These are phyloP conservation scores for Aureoboletus auriporus DNA, from an alignment of 768 basidiomycete genomes.

Conservation along the genomic window DNA sequence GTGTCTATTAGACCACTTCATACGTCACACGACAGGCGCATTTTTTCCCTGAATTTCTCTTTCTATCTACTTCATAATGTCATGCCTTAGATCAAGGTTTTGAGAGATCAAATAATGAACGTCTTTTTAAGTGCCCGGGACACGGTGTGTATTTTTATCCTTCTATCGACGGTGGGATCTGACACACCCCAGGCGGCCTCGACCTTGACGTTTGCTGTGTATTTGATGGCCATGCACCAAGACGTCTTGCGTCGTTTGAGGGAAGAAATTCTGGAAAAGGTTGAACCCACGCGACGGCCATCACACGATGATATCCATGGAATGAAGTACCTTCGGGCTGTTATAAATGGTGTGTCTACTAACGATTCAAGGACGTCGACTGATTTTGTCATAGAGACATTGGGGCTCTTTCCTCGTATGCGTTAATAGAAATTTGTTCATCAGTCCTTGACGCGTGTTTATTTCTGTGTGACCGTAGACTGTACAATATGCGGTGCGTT, in stretches of 20 bases:
- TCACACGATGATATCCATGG: slow-evolving; percentile 39
- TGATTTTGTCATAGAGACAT: slow-evolving; percentile 21
- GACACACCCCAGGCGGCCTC: slow-evolving; percentile 36
- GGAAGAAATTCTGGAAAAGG: slow-evolving; percentile 37
- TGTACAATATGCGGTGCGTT: slow-evolving; percentile 31
- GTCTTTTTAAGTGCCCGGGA: slow-evolving; percentile 44
- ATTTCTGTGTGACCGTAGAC: slow-evolving; percentile 15
- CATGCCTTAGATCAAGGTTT: slow-evolving; percentile 24
- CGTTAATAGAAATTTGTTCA: not conserved
- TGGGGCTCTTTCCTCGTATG: slow-evolving; percentile 33
- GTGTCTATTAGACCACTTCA: slow-evolving; percentile 40
- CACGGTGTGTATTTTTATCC: slow-evolving; percentile 27
- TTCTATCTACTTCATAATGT: not conserved
- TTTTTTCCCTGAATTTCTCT: not conserved
- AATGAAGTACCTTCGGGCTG: slow-evolving; percentile 42
- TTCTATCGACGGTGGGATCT: not conserved
- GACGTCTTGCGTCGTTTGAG: slow-evolving; percentile 36
- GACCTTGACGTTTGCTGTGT: slow-evolving; percentile 41
- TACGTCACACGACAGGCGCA: slow-evolving; percentile 36
- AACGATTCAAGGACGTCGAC: not conserved
- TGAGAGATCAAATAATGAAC: slow-evolving; percentile 41
- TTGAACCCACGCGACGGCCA: slow-evolving; percentile 34
- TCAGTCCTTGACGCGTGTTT: too few species aligned
- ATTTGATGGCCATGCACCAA: slow-evolving; percentile 45
- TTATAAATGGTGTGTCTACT: slow-evolving; percentile 36